Conservation (phyloP, 2,329 filamentous ascomycete species). For the Hortaea sp. region DNA sequence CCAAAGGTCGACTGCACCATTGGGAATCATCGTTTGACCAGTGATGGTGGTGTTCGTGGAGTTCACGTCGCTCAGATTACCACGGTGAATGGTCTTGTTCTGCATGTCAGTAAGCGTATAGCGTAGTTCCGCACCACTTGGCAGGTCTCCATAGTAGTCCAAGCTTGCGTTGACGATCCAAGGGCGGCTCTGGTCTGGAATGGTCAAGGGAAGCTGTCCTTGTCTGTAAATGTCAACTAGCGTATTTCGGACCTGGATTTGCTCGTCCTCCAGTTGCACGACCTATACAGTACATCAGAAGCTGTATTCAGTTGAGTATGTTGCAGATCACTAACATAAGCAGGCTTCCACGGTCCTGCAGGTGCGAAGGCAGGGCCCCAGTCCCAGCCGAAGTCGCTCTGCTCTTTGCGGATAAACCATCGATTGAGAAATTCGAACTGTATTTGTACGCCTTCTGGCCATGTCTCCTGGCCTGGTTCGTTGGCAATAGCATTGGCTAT, state of each 20-base stretch:
- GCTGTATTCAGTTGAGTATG: no score
- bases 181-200: constrained; percentile 45
- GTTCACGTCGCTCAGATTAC: constrained; percentile 31
- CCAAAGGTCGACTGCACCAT: constrained; percentile 44
- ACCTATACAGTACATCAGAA: constrained; percentile 15
- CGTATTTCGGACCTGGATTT: constrained; percentile 43
- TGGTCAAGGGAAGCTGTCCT: constrained; percentile 49
- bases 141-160: constrained; percentile 44
- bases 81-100: constrained; percentile 32
- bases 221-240: constrained; percentile 50
- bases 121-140: constrained; percentile 32
- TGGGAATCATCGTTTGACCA: constrained; percentile 36
- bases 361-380: constrained; percentile 39
- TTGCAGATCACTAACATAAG: constrained; percentile 24
- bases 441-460: constrained; percentile 40
- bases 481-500: constrained; percentile 45
- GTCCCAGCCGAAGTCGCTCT: constrained; percentile 57
- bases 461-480: constrained; percentile 38
- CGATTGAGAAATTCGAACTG: constrained; percentile 44
- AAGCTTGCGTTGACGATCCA: constrained; percentile 55
- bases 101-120: constrained; percentile 39
- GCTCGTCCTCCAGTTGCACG: constrained; percentile 37
- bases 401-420: constrained; percentile 49
- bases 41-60: constrained; percentile 37
- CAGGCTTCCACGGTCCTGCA: constrained; percentile 53